A percentile compares a stretch with the other conserved stretches of the same genome.
Conservation (phyloP, 306 rosid species). For the Prunus persica region Prunus_persica_NCBIv2 NC_034015.1:16235001-16235500, state of each 20-base stretch:
- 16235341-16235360: conserved; percentile 22
- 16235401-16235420: conserved; percentile 53
- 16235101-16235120: not conserved
- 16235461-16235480: not conserved
- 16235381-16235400: conserved; percentile 53
- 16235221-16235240: conserved; percentile 57
- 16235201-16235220: conserved; percentile 57
- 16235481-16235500: conserved; percentile 28
- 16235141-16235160: not conserved
- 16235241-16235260: conserved; percentile 52
- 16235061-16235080: conserved; percentile 45
- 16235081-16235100: conserved; percentile 12
- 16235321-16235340: not conserved
- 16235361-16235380: conserved; percentile 47
- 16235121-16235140: not conserved
- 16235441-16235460: conserved; percentile 6
- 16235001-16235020: conserved; percentile 73
- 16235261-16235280: not conserved
- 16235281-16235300: not conserved
- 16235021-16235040: conserved; percentile 55
- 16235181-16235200: conserved; percentile 47
- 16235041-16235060: conserved; percentile 72
- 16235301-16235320: not conserved
- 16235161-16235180: not conserved
- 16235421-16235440: not conserved